Evolutionary conservation across 306 rosid genomes (phyloP), one percentile per base, ranked within the genome.

Genomic region (Glycine soja): DNA sequence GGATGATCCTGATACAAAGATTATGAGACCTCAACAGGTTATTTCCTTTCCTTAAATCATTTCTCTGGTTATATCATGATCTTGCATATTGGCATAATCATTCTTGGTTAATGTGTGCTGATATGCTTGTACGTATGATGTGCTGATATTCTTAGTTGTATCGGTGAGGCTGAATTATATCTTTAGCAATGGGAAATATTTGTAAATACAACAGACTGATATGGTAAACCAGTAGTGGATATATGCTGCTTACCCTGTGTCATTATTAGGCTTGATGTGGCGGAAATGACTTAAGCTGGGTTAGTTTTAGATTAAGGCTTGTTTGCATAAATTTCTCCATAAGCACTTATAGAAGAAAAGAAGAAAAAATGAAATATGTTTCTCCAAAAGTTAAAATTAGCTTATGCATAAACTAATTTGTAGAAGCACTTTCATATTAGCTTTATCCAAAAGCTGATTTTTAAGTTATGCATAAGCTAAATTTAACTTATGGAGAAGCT

Each of bases 1-100:
- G 69, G 97, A 92, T 83, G 98, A 94, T 76, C 94, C 97, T 6
- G 97, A 94, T 81, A 94, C 96, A 14, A 94, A 90, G 90, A 94
- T 94, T 61, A 94, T 94, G 91, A 89, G 98, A 81, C 98, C 97
- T 10, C 96, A 91, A 64, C 93, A 92, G 98, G 98, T 92, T 80
- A 66, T 81, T 83, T 86, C 54, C 74, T 80, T 11, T 15, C 15
- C 16, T 77, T 5, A 63, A 75, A 16, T 68, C 30, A 70, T 75
- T 62, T 59, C n/a, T 69, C 30, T 57, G 19, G 71, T 64, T 15
- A 46, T 8, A 13, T 38, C 40, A 56, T 63, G 40, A 58, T 78
- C 74, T 64, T 79, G 59, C 68, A 56, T 19, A 30, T 24, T 72
- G 67, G 61, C 63, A 51, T 52, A 58, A 1, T 24, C 34, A 66